A percentile compares a stretch with the other conserved stretches of the same genome.
Conservation (phyloP, 129 eudicot species). For the Mikania micrantha region DNA sequence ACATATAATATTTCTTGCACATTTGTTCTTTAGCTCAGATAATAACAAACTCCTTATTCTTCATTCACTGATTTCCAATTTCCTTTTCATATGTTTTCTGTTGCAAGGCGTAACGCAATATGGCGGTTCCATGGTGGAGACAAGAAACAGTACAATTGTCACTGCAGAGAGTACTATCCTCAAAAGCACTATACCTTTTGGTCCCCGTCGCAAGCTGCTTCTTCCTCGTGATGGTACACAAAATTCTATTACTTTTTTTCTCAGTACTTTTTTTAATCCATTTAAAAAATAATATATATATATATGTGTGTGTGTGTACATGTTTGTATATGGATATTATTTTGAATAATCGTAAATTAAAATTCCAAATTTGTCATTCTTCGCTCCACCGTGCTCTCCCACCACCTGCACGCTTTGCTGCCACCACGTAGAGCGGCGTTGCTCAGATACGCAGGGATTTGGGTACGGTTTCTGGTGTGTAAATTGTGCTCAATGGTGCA, state of each 20-base stretch:
- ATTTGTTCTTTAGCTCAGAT: background rate
- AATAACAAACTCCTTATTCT: background rate
- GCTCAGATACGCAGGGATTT: conserved; percentile 14
- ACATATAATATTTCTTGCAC: background rate
- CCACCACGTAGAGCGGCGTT: background rate
- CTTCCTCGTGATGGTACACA: conserved; percentile 33
- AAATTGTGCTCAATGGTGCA: conserved; percentile 19
- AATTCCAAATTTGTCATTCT: background rate
- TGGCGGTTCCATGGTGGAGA: background rate
- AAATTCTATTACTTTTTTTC: background rate
- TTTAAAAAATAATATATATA: background rate
- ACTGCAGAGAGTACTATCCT: conserved; percentile 4
- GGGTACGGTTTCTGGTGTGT: conserved; percentile 12
- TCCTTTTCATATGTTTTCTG: background rate
- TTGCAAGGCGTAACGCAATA: conserved; percentile 13
- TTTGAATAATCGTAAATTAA: background rate
- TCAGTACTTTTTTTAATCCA: background rate
- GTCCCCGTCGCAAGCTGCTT: conserved; percentile 56
- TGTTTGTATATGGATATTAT: too few species aligned
- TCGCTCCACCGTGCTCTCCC: background rate
- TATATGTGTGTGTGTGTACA: too few species aligned
- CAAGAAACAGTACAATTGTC: background rate
- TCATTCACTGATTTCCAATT: background rate
- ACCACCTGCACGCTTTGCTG: conserved; percentile 3
- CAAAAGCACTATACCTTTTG: conserved; percentile 10